Conservation (phyloP, 805 yeast genomes). For the Ogataea corticis region DNA sequence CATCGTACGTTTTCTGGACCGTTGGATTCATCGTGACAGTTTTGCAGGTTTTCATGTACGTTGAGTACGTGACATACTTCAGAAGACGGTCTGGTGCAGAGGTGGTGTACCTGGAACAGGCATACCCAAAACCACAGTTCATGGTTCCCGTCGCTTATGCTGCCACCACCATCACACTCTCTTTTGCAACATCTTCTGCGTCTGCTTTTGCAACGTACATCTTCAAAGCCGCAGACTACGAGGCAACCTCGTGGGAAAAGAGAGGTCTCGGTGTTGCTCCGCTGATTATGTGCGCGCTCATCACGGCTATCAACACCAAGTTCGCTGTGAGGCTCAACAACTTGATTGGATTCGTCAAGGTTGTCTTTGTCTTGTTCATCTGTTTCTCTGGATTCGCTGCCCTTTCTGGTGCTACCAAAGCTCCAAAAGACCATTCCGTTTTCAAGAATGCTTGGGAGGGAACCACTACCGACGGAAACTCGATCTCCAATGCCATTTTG, state of each 20-base stretch:
- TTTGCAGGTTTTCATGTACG: slow-evolving; percentile 38
- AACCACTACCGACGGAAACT: slow-evolving; percentile 43
- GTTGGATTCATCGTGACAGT: slow-evolving; percentile 41
- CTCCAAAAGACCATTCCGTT: slow-evolving; percentile 25
- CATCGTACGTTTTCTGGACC: slow-evolving; percentile 45
- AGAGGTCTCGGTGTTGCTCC: slow-evolving; percentile 77
- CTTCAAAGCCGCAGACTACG: slow-evolving; percentile 69
- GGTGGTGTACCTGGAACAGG: slow-evolving; percentile 74
- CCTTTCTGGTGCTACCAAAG: slow-evolving; percentile 63
- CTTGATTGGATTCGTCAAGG: slow-evolving; percentile 68
- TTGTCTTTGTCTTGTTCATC: slow-evolving; percentile 68
- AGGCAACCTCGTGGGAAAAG: slow-evolving; percentile 71
- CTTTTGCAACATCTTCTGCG: slow-evolving; percentile 87
- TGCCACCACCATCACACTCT: slow-evolving; percentile 69
- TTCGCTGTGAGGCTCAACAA: slow-evolving; percentile 68
- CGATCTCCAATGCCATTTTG: slow-evolving; percentile 43
- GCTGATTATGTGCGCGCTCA: slow-evolving; percentile 65
- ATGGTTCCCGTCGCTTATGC: slow-evolving; percentile 67
- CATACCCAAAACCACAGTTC: slow-evolving; percentile 67
- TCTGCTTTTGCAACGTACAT: slow-evolving; percentile 79
- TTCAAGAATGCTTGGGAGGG: slow-evolving; percentile 41
- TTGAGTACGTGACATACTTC: slow-evolving; percentile 44
- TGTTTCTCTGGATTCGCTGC: slow-evolving; percentile 86
- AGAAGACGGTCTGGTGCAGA: slow-evolving; percentile 78
- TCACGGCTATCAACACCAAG: slow-evolving; percentile 64